These are phyloP conservation scores for Ogataea populi-albae DNA, from an alignment of 805 yeast genomes.

Conservation along the genomic window DNA sequence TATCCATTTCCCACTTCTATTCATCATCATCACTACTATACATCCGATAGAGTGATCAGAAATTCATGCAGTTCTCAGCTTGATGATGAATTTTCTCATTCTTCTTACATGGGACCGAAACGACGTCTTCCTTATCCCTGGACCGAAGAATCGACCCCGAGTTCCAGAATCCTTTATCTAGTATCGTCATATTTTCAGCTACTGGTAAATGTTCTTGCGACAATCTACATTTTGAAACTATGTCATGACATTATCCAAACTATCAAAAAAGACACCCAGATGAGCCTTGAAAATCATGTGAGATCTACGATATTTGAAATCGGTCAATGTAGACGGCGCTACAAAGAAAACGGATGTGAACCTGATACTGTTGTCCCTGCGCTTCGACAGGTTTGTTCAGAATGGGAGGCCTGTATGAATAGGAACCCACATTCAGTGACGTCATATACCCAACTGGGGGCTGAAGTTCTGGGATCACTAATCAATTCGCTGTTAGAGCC, in stretches of 20 bases:
- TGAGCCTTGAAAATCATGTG: slow-evolving; percentile 48
- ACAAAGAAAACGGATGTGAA: slow-evolving; percentile 53
- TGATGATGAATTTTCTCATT: no score
- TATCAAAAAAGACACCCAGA: slow-evolving; percentile 51
- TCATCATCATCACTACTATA: slow-evolving; percentile 14
- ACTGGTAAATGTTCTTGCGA: slow-evolving; percentile 45
- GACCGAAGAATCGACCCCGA: slow-evolving; percentile 50
- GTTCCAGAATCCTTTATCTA: slow-evolving; percentile 51
- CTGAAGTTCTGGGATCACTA: slow-evolving; percentile 59
- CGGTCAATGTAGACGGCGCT: slow-evolving; percentile 50
- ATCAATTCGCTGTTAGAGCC: slow-evolving; percentile 67
- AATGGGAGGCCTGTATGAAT: slow-evolving; percentile 67
- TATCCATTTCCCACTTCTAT: slow-evolving; percentile 4
- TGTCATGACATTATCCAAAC: slow-evolving; percentile 44
- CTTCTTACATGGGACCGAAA: no score
- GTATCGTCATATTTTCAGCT: slow-evolving; percentile 63
- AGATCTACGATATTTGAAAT: slow-evolving; percentile 48
- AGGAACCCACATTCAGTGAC: slow-evolving; percentile 47
- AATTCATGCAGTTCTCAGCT: no score
- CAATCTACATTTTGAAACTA: slow-evolving; percentile 43
- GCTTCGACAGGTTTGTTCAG: slow-evolving; percentile 50
- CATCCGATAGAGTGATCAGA: neutral
- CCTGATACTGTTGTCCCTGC: slow-evolving; percentile 58
- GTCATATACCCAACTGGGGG: slow-evolving; percentile 56
- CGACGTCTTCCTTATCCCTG: slow-evolving; percentile 57